These are phyloP conservation scores for Lavandula angustifolia DNA, from an alignment of 257 asterid genomes.

Conservation along the genomic window DNA sequence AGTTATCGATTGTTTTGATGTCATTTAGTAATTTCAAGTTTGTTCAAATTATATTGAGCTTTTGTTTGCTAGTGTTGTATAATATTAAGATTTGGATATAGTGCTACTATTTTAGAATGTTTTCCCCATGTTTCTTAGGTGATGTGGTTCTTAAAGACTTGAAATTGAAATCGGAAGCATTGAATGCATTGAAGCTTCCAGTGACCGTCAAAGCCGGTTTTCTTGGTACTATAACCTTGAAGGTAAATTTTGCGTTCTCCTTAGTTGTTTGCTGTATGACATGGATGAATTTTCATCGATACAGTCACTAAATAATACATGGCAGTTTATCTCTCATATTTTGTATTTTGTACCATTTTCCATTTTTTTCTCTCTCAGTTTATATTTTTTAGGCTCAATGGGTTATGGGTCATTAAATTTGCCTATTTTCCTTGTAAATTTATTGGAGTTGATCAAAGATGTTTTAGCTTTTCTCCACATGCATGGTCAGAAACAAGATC, in stretches of 20 bases:
- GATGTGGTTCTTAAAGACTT: slow-evolving; percentile 96
- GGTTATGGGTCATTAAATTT: too few species aligned
- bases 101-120: slow-evolving; percentile 24
- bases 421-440: too few species aligned
- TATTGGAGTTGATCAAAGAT: too few species aligned
- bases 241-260: slow-evolving; percentile 50
- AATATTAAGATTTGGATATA: slow-evolving; percentile 24
- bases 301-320: slow-evolving; percentile 12
- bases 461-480: too few species aligned
- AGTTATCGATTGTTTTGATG: neutral
- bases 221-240: slow-evolving; percentile 87
- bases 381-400: neutral
- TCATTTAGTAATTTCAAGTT: neutral
- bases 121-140: slow-evolving; percentile 49
- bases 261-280: slow-evolving; percentile 18
- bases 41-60: neutral
- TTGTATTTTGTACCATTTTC: neutral
- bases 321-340: slow-evolving; percentile 22
- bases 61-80: slow-evolving; percentile 22
- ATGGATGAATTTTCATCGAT: neutral
- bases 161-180: slow-evolving; percentile 91
- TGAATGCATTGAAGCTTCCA: slow-evolving; percentile 92
- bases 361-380: neutral
- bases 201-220: slow-evolving; percentile 96
- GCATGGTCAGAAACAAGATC: too few species aligned